Conservation (phyloP, 306 rosid species). For the Argentina anserina region DNA sequence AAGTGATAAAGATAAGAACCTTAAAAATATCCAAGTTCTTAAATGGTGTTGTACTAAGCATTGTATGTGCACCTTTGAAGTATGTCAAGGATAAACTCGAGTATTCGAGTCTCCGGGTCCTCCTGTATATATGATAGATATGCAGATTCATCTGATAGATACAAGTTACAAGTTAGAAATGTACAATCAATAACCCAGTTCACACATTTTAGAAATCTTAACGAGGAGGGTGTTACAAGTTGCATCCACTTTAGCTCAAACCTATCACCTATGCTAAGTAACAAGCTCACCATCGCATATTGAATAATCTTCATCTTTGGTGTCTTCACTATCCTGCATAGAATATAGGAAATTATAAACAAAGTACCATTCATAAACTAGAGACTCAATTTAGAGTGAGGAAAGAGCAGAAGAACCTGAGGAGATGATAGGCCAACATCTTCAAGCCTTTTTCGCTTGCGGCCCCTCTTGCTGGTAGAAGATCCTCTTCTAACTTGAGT, state of each 20-base stretch:
- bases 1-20: not conserved
- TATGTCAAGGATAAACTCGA: conserved; percentile 31
- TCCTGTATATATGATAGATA: conserved; percentile 2
- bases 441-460: conserved; percentile 31
- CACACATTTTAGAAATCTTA: not conserved
- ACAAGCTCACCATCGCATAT: conserved; percentile 22
- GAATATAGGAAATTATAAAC: not conserved
- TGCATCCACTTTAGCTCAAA: not conserved
- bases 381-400: not conserved
- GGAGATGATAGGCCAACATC: conserved; percentile 17
- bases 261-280: not conserved
- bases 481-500: not conserved
- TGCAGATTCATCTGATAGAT: conserved; percentile 20
- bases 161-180: no score
- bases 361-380: not conserved
- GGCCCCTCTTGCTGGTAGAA: conserved; percentile 22
- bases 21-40: not conserved
- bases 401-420: conserved; percentile 20
- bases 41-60: not conserved
- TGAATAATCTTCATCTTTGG: not conserved
- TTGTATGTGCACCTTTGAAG: conserved; percentile 29
- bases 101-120: conserved; percentile 16
- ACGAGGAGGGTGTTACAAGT: not conserved
- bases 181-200: not conserved
- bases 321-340: conserved; percentile 24